Percentiles rank a stretch among this genome's conserved stretches.
Conservation (phyloP, 2,329 filamentous ascomycete genomes). For the Fusarium pseudograminearum region DNA sequence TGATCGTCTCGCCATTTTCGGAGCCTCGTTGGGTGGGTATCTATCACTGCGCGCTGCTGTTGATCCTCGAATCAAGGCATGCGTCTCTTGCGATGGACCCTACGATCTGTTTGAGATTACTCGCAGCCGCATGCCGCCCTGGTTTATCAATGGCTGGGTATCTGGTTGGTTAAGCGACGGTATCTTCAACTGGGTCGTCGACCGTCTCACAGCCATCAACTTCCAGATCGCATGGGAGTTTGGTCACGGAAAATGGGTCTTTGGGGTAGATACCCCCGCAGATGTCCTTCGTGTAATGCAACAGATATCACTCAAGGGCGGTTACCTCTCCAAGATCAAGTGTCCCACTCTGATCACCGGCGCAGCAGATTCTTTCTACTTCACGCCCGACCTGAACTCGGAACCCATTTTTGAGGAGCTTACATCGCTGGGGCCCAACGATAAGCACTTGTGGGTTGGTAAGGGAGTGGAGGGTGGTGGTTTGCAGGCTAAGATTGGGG, state of each 20-base stretch:
- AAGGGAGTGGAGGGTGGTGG: slow-evolving; percentile 24
- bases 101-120: slow-evolving; percentile 46
- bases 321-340: slow-evolving; percentile 38
- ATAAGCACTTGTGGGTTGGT: slow-evolving; percentile 43
- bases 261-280: slow-evolving; percentile 44
- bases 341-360: slow-evolving; percentile 50
- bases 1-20: slow-evolving; percentile 52
- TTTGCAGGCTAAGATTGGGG: slow-evolving; percentile 45
- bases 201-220: slow-evolving; percentile 24
- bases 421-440: background rate
- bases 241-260: slow-evolving; percentile 40
- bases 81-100: slow-evolving; percentile 51
- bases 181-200: slow-evolving; percentile 46
- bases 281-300: slow-evolving; percentile 45
- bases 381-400: slow-evolving; percentile 27
- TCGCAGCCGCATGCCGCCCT: slow-evolving; percentile 41
- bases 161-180: slow-evolving; percentile 44
- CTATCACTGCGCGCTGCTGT: slow-evolving; percentile 57
- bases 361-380: slow-evolving; percentile 38
- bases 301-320: slow-evolving; percentile 32
- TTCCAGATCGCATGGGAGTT: slow-evolving; percentile 52
- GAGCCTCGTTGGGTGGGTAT: slow-evolving; percentile 60
- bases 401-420: slow-evolving; percentile 27
- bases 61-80: slow-evolving; percentile 59
- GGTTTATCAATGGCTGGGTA: slow-evolving; percentile 39